Conservation (phyloP, 192 early-diverging fungal genomes). For the Backusella macrospora region DNA sequence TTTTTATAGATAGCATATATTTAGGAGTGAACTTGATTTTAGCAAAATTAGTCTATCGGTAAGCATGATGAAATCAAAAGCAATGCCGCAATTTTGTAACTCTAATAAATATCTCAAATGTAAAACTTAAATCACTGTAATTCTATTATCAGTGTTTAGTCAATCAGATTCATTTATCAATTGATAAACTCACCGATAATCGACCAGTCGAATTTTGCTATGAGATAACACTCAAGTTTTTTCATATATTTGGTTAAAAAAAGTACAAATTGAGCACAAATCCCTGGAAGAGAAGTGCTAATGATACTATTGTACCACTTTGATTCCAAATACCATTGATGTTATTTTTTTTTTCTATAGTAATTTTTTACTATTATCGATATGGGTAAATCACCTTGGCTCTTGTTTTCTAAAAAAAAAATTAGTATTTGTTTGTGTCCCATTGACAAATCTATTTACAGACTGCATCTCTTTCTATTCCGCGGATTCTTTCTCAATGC, state of each 20-base stretch:
- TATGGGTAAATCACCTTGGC: not conserved
- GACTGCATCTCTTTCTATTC: not conserved
- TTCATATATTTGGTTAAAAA: not conserved
- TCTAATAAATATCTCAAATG: not conserved
- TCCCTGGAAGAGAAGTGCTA: not conserved
- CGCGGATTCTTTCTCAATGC: conserved; percentile 1
- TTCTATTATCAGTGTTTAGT: not conserved
- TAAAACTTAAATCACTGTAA: not conserved
- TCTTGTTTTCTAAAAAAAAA: too few relatives aligned
- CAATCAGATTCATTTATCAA: not conserved
- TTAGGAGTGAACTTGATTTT: not conserved
- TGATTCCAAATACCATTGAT: not conserved
- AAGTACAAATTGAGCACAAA: not conserved
- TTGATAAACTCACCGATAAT: conserved; percentile 16
- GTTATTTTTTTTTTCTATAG: not conserved
- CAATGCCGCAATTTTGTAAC: conserved; percentile 2
- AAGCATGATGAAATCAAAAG: not conserved
- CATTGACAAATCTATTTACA: conserved; percentile 6
- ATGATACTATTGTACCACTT: not conserved
- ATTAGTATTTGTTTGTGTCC: not conserved
- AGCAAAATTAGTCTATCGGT: not conserved
- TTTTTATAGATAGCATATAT: not conserved
- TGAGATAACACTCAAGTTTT: not conserved
- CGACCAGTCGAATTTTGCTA: not conserved
- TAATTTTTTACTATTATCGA: too few relatives aligned